Conservation (phyloP, 2,329 filamentous ascomycete genomes). For the Exophiala oligosperma region DNA sequence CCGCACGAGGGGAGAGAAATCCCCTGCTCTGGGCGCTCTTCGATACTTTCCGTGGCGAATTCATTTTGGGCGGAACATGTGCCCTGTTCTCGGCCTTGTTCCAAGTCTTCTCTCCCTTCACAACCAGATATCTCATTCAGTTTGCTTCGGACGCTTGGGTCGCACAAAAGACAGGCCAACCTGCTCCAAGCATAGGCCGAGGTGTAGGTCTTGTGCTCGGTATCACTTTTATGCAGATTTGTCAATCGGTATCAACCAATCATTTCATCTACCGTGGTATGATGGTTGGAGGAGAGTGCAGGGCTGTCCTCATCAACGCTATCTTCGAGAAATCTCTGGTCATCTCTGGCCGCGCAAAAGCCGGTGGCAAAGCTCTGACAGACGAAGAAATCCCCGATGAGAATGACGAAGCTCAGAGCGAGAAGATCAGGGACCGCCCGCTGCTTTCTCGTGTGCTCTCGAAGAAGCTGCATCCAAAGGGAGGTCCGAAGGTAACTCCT, state of each 20-base stretch:
- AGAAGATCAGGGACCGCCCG: constrained; percentile 35
- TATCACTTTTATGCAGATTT: constrained; percentile 79
- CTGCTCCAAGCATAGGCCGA: constrained; percentile 67
- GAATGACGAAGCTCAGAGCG: constrained; percentile 44
- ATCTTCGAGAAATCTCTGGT: constrained; percentile 94
- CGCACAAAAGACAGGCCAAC: constrained; percentile 53
- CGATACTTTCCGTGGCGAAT: constrained; percentile 82
- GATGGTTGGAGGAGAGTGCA: constrained; percentile 81
- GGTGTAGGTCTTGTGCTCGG: constrained; percentile 84
- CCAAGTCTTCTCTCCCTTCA: constrained; percentile 81
- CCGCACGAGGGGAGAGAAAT: constrained; percentile 66
- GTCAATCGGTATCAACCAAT: constrained; percentile 77
- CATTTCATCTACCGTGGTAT: constrained; percentile 94
- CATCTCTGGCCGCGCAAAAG: constrained; percentile 82
- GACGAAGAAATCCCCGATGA: constrained; percentile 52
- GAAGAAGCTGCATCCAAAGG: constrained; percentile 40
- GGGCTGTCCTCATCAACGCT: constrained; percentile 77
- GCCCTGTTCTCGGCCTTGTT: constrained; percentile 69
- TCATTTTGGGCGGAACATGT: constrained; percentile 78
- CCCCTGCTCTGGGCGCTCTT: constrained; percentile 79
- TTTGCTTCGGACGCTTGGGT: constrained; percentile 79
- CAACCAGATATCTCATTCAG: constrained; percentile 79
- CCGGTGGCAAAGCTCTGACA: constrained; percentile 64
- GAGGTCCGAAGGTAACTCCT: constrained; percentile 39
- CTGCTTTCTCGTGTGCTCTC: constrained; percentile 32